A percentile compares a stretch with the other conserved stretches of the same genome.
Conservation (phyloP, 257 asterid genomes). For the Solanum sejunctum region DNA sequence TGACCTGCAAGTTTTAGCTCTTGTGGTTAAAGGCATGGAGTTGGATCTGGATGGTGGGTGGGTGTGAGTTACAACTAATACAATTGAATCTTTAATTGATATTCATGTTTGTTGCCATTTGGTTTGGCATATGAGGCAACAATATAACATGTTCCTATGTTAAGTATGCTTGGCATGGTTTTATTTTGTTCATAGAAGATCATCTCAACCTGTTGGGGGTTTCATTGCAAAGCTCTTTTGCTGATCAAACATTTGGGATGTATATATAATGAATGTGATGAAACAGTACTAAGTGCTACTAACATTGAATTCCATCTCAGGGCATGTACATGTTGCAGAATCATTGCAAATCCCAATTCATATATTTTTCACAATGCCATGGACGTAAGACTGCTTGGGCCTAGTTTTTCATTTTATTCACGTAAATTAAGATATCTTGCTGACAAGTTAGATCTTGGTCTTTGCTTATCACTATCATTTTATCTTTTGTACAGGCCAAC, state of each 20-base stretch:
- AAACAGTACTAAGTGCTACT: not conserved
- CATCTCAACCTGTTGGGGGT: not conserved
- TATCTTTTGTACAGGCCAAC: conserved; percentile 52
- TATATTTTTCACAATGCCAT: conserved; percentile 90
- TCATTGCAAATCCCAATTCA: conserved; percentile 71
- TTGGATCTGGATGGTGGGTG: not conserved
- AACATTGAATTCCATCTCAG: conserved; percentile 17
- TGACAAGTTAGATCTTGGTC: not conserved
- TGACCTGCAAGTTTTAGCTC: not conserved
- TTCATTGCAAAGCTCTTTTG: not conserved
- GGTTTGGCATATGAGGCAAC: not conserved
- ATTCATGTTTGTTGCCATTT: not conserved
- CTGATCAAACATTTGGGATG: not conserved
- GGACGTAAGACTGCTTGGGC: conserved; percentile 69
- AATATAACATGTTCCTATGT: not conserved
- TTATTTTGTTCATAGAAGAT: not conserved
- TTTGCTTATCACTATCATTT: not conserved
- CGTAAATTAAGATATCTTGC: not conserved
- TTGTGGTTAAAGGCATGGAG: not conserved
- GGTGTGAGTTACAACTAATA: not conserved
- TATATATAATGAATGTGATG: not conserved
- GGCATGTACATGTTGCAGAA: conserved; percentile 89
- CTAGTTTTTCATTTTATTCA: conserved; percentile 5
- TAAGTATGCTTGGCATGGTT: not conserved
- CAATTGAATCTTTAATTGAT: not conserved